phyloP scores from a whole-genome alignment of 2,329 filamentous ascomycete species.

The Leptographium galeiforme region DNA sequence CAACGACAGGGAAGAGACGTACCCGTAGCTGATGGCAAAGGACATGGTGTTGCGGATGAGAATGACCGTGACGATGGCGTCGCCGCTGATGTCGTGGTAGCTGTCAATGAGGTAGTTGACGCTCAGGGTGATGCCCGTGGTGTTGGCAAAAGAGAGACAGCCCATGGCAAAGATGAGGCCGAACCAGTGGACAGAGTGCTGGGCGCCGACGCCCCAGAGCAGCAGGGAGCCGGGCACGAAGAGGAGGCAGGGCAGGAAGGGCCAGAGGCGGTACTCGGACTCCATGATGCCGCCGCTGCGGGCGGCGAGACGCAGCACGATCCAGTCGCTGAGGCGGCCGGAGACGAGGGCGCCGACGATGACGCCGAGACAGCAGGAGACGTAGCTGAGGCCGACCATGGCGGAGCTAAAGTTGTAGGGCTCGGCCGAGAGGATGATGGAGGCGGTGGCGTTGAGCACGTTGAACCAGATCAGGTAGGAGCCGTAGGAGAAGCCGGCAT shows the following conservation, averaged over 20 bases:
- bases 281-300: slow-evolving; percentile 25
- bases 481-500: slow-evolving; percentile 15
- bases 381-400: slow-evolving; percentile 12
- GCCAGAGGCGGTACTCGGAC: slow-evolving; percentile 18
- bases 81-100: slow-evolving; percentile 19
- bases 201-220: slow-evolving; percentile 34
- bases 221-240: slow-evolving; percentile 23
- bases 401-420: slow-evolving; percentile 14
- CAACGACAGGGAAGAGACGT: too few species aligned
- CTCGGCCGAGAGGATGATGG: slow-evolving; percentile 9
- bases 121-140: slow-evolving; percentile 23
- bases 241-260: slow-evolving; percentile 11
- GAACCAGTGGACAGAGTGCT: slow-evolving; percentile 26
- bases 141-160: slow-evolving; percentile 24
- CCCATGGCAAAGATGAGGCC: slow-evolving; percentile 27
- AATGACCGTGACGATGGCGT: slow-evolving; percentile 13
- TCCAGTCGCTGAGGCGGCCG: slow-evolving; percentile 11
- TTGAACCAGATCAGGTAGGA: slow-evolving; percentile 17
- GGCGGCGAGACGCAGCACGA: slow-evolving; percentile 21
- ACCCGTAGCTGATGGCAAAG: slow-evolving; percentile 17
- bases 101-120: slow-evolving; percentile 29
- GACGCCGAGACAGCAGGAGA: slow-evolving; percentile 12
- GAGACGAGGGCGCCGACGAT: slow-evolving; percentile 12
- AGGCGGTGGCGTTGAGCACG: slow-evolving; percentile 15
- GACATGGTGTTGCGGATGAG: slow-evolving; percentile 16